Percentiles rank a stretch among this genome's conserved stretches.
These are phyloP conservation scores for Penicillium coprophilum DNA, from an alignment of 495 filamentous ascomycete species.

Conservation along the genomic window DNA sequence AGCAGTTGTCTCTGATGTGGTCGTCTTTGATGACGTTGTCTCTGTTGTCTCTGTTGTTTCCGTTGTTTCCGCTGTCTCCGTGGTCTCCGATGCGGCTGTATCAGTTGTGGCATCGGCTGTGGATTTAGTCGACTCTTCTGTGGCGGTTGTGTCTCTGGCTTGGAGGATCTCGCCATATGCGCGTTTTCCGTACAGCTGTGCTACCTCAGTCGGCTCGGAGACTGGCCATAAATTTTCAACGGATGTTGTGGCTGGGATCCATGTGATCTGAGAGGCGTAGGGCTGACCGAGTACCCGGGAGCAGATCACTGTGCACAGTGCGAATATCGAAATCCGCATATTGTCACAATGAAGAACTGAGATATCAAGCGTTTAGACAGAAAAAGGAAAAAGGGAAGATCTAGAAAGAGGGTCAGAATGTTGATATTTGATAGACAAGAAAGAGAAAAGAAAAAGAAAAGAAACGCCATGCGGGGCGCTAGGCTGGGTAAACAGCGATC, in stretches of 20 bases:
- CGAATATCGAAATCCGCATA: not conserved
- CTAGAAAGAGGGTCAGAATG: not conserved
- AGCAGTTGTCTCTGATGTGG: constrained; percentile 9
- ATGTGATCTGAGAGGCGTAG: not conserved
- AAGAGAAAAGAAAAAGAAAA: not conserved
- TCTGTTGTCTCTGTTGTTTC: constrained; percentile 7
- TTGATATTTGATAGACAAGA: not conserved
- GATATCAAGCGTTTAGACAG: not conserved
- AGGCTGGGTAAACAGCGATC: too few species aligned
- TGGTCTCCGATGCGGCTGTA: too few species aligned
- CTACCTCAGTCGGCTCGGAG: not conserved
- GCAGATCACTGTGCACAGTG: not conserved
- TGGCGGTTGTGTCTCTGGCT: constrained; percentile 19
- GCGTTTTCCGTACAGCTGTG: not conserved
- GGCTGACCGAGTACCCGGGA: not conserved
- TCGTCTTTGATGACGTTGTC: constrained; percentile 6
- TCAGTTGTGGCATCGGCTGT: constrained; percentile 8
- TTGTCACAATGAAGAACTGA: not conserved
- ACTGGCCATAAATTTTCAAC: not conserved
- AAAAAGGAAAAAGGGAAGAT: not conserved
- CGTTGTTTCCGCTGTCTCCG: too few species aligned
- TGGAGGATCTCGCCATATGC: constrained; percentile 6
- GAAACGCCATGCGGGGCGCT: too few species aligned
- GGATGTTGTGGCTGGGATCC: not conserved
- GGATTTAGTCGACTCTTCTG: constrained; percentile 14